Base-by-base conservation (phyloP, 1,139 yeast species). In the Pichia sp. region DNA sequence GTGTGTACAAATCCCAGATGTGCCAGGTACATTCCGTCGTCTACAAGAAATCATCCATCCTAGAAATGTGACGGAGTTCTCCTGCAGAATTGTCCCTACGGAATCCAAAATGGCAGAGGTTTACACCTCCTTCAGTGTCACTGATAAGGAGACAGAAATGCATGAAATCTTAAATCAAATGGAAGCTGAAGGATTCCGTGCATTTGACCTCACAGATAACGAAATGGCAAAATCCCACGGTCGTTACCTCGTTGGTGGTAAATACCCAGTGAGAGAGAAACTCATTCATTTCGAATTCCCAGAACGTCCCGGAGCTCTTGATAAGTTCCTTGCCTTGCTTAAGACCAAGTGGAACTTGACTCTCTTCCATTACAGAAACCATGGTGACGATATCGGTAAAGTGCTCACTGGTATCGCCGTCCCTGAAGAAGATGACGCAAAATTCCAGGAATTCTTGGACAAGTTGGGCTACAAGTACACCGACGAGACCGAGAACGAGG, bases 141-240 rank as follows among this genome's bases (percentile, higher is more conserved):
- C 70, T 29, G 82, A 85, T 59, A 77, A 86, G 45, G 74, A 69
- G 41, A 72, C 69, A 48, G 80, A 74, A 49, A 58, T 72, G 35
- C 48, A 58, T 6, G 51, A 62, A 22, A 66, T 74, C 28, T 62
- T 73, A 67, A 50, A 52, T 17, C 60, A 60, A 26, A 53, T 62
- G 13, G 63, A 63, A 30, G 63, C 62, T 31, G 62, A 69, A 11
- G 75, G 75, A 3, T 82, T 78, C 51, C 75, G 71, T 36, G 94
- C 86, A 6, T 68, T 73, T 38, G 97, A 91, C 52, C 81, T 93
- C 38, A 83, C 96, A 14, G 84, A 82, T 41, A 87, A 91, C 55
- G 96, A 88, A 59, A 71, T 91, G 64, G 98, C 98, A 29, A 91
- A 91, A 60, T 74, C 91, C 17, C 99, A 91, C 53, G 97, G 96